Base-by-base conservation (phyloP, 1,284 basidiomycete species). In the Cryptococcus jaspeensis region DNA sequence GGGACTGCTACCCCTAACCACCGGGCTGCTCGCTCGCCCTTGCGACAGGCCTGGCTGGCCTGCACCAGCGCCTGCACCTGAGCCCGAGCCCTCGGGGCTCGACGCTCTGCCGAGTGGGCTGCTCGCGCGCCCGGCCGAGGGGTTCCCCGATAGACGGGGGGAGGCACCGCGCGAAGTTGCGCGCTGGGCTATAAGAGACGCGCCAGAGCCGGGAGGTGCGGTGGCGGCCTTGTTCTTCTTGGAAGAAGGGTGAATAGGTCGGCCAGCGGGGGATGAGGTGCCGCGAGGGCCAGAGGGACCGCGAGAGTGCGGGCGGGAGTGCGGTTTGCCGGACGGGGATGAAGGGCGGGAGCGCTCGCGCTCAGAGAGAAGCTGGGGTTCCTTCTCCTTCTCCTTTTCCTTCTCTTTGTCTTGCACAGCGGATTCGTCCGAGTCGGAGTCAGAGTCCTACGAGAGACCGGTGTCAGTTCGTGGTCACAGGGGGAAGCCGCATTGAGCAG, bases 161-260 rank as follows among this genome's bases (percentile, higher is more conserved):
- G 63, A 65, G 5, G 58, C 66, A 7, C 65, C 68, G 37, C 71
- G 56, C 12, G 64, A 65, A 3, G 72, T 66, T 3, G 73, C 74
- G n/a, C 74, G 61, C 58, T 73, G 73, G 25, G 72, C 74, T 0
- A 72, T 46, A 8, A 70, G 52, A 20, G 68, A 67, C 5, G 67
- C 60, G 4, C 72, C 74, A 2, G 72, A 62, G 1, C 67, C 67
- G 7, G 72, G 70, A 4, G 70, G 71, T 3, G 65, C 67, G 13
- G 70, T 68, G 28, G 56, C 49, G 1, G 70, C 63, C 50, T 70
- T 71, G 28, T 65, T 67, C n/a, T 63, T 7, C 32, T 50, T 50
- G 49, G 68, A 16, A 59, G 60, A 20, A 41, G 59, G 41, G 36
- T 23, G 39, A 23, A 58, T 52, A 6, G 46, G 55, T 41, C 60